Evolutionary conservation across 176 grass and related monocot genomes (phyloP).

Genomic region (Rhynchospora tenuis): DNA sequence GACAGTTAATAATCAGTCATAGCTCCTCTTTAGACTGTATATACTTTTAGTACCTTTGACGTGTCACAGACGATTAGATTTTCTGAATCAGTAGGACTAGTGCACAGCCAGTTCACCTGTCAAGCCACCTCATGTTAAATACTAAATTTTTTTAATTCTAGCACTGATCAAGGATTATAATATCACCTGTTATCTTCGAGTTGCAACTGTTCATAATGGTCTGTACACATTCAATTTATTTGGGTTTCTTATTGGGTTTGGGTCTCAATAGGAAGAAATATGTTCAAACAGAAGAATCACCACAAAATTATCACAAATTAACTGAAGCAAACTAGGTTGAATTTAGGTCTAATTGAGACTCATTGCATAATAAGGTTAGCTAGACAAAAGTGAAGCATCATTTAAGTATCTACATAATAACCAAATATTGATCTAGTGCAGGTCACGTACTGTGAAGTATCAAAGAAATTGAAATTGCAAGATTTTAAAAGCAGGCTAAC

Average conservation of each 20-base stretch:
- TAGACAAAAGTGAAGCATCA: not conserved
- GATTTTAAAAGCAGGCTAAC: conserved; percentile 13
- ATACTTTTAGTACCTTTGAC: conserved; percentile 83
- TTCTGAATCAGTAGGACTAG: conserved; percentile 66
- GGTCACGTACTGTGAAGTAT: not conserved
- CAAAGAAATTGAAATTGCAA: not conserved
- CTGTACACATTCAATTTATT: not conserved
- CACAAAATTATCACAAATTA: not conserved
- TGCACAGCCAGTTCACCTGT: conserved; percentile 93
- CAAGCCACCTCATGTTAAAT: conserved; percentile 13
- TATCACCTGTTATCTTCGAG: not conserved
- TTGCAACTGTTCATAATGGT: not conserved
- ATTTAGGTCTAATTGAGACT: not conserved
- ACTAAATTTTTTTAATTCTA: not conserved
- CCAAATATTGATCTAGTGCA: not conserved
- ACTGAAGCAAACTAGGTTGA: not conserved
- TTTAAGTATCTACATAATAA: not conserved
- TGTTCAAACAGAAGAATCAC: not conserved
- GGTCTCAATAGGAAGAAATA: not conserved
- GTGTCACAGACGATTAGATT: conserved; percentile 89
- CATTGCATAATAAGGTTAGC: not conserved
- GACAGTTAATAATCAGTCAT: not conserved
- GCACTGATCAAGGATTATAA: not conserved
- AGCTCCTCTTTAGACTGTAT: conserved; percentile 28
- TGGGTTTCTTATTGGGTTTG: not conserved